These are phyloP conservation scores for Xerocomellus amylosporus DNA, from an alignment of 768 basidiomycete genomes.

Conservation along the genomic window DNA sequence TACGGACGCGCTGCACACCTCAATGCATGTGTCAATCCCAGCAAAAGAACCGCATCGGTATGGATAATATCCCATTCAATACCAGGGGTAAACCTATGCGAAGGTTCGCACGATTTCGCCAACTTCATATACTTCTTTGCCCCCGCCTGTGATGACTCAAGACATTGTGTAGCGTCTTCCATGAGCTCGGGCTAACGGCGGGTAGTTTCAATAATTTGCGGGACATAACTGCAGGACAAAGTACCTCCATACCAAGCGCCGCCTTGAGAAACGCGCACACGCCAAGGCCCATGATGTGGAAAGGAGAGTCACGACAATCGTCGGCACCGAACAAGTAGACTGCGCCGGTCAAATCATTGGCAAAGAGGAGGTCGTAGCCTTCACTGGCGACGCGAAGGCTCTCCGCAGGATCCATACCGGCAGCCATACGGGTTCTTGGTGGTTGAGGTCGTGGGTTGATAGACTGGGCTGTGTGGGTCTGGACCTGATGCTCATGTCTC, in stretches of 20 bases:
- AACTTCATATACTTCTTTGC: conserved; percentile 50
- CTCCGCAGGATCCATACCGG: conserved; percentile 24
- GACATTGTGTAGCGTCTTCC: conserved; percentile 55
- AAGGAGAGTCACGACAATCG: conserved; percentile 48
- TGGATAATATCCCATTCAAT: conserved; percentile 76
- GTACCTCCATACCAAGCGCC: conserved; percentile 76
- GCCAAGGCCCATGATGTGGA: conserved; percentile 71
- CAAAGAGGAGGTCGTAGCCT: conserved; percentile 71
- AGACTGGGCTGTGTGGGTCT: too few species aligned
- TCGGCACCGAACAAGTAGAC: conserved; percentile 42
- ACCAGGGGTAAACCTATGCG: conserved; percentile 53
- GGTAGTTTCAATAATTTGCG: neutral
- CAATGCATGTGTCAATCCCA: conserved; percentile 68
- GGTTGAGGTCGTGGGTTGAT: neutral
- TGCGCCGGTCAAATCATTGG: conserved; percentile 61
- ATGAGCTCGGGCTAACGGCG: conserved; percentile 51
- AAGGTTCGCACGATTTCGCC: conserved; percentile 33
- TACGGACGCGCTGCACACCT: conserved; percentile 41
- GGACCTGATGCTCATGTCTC: neutral
- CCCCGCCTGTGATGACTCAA: conserved; percentile 58
- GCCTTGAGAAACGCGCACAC: conserved; percentile 75
- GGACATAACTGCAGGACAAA: neutral
- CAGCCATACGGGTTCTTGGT: neutral
- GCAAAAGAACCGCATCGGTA: conserved; percentile 67
- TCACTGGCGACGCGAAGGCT: conserved; percentile 35